Evolutionary conservation across 2,329 filamentous ascomycete genomes (phyloP).

Genomic region (Fusarium metavorans): DNA sequence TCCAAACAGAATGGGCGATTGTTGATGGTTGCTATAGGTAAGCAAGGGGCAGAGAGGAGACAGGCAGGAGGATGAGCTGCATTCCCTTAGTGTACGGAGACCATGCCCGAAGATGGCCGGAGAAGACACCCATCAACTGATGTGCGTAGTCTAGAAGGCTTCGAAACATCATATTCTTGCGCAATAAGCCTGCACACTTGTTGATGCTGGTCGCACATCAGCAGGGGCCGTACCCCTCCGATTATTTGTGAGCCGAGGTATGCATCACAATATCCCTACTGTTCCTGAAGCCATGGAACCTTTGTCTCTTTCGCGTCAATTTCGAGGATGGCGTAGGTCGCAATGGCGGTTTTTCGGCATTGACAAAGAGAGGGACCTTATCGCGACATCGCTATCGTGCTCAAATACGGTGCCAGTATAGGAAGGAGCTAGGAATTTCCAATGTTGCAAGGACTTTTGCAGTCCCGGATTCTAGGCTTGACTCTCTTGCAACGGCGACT

Average conservation of each 20-base stretch:
- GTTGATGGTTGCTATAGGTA: not conserved
- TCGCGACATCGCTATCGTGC: constrained; percentile 17
- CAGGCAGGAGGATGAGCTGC: not conserved
- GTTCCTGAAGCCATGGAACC: not conserved
- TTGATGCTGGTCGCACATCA: not conserved
- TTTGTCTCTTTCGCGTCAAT: constrained; percentile 14
- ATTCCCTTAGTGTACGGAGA: not conserved
- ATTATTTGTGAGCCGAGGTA: not conserved
- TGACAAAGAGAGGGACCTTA: constrained; percentile 23
- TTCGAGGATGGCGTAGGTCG: not conserved
- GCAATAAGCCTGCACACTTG: constrained; percentile 1
- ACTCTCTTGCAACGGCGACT: constrained; percentile 9
- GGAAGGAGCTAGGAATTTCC: constrained; percentile 32
- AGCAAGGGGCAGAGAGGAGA: not conserved
- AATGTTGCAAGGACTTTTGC: constrained; percentile 35
- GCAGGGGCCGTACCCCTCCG: not conserved
- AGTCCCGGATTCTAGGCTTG: not conserved
- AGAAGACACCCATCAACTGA: constrained; percentile 1
- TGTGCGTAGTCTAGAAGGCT: constrained; percentile 16
- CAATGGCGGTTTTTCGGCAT: not conserved
- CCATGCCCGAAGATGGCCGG: not conserved
- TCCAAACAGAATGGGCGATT: not conserved
- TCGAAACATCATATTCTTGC: not conserved
- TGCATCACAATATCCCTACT: not conserved
- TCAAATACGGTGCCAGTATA: constrained; percentile 20